Percentiles rank a stretch among this genome's conserved stretches.
These are phyloP conservation scores for Colletotrichum tropicicola DNA, from an alignment of 2,329 filamentous ascomycete genomes.

Conservation along the genomic window DNA sequence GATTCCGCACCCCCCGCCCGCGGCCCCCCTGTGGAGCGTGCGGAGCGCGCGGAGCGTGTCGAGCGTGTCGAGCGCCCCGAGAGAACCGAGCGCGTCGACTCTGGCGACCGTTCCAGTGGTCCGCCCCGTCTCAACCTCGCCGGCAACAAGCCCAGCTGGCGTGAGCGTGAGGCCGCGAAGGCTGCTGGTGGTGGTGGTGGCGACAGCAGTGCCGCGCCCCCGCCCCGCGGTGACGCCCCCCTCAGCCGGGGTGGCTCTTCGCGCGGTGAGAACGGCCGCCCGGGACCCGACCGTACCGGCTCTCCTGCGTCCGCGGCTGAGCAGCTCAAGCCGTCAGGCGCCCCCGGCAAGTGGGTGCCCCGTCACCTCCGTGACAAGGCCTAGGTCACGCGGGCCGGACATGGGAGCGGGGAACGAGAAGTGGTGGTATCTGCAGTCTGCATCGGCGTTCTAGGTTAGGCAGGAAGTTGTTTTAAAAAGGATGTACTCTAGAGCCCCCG, in stretches of 20 bases:
- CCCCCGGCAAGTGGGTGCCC: conserved; percentile 69
- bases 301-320: conserved; percentile 55
- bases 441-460: conserved; percentile 48
- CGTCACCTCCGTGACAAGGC: conserved; percentile 49
- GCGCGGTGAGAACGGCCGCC: conserved; percentile 49
- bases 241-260: conserved; percentile 55
- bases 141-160: conserved; percentile 73
- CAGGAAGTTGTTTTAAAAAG: conserved; percentile 40
- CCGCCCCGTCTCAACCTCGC: conserved; percentile 71
- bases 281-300: conserved; percentile 36
- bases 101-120: conserved; percentile 53
- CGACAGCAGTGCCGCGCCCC: conserved; percentile 47
- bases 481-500: conserved; percentile 48
- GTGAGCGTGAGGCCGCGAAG: conserved; percentile 72
- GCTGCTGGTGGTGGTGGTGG: conserved; percentile 43
- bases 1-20: conserved; percentile 42
- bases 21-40: conserved; percentile 20
- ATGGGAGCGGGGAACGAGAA: conserved; percentile 15
- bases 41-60: conserved; percentile 13
- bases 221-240: conserved; percentile 47
- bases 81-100: conserved; percentile 53
- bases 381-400: conserved; percentile 46
- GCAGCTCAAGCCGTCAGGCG: conserved; percentile 60
- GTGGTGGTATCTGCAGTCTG: conserved; percentile 36
- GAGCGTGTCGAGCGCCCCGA: conserved; percentile 22